A percentile compares a stretch with the other conserved stretches of the same genome.
These are phyloP conservation scores for Globisporangium viniferum DNA, from an alignment of 352 stramenopile genomes.

Conservation along the genomic window DNA sequence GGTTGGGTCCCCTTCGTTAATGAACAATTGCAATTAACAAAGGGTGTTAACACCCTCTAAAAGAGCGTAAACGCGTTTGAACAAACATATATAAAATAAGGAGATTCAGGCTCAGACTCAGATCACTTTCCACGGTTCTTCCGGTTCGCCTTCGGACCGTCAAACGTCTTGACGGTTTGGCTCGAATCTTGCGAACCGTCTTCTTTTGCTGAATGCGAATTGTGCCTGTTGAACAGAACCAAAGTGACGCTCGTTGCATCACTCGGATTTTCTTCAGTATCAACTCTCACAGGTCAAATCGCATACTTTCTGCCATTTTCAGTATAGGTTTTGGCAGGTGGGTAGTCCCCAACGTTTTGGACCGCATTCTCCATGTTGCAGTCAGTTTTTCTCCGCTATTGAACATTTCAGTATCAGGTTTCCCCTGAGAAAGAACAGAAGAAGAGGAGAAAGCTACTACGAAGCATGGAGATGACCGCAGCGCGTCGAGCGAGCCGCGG, in stretches of 20 bases:
- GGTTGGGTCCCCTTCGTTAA: too few relatives aligned
- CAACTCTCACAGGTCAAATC: not conserved
- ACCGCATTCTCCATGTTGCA: not conserved
- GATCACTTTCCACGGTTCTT: not conserved
- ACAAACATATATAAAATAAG: not conserved
- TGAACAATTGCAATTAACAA: too few relatives aligned
- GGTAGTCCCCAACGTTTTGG: not conserved
- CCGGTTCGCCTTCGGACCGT: not conserved
- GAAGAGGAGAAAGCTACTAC: not conserved
- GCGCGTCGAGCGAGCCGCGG: not conserved
- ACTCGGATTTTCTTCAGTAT: not conserved
- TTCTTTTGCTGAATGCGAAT: conserved; percentile 10
- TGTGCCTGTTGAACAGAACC: too few relatives aligned
- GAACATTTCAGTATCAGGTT: conserved; percentile 1
- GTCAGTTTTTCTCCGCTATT: not conserved
- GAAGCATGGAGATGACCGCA: not conserved
- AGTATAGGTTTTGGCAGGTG: not conserved
- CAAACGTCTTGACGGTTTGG: not conserved
- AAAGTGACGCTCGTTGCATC: not conserved
- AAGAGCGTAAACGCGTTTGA: too few relatives aligned
- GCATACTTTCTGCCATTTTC: not conserved
- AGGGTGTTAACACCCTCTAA: too few relatives aligned
- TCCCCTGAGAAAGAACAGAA: conserved; percentile 7
- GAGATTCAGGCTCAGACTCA: not conserved
- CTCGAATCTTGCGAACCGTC: conserved; percentile 10